A percentile compares a stretch with the other conserved stretches of the same genome.
Evolutionary conservation across 1,139 yeast species (phyloP).

Genomic region (Suhomyces chickasaworum): DNA sequence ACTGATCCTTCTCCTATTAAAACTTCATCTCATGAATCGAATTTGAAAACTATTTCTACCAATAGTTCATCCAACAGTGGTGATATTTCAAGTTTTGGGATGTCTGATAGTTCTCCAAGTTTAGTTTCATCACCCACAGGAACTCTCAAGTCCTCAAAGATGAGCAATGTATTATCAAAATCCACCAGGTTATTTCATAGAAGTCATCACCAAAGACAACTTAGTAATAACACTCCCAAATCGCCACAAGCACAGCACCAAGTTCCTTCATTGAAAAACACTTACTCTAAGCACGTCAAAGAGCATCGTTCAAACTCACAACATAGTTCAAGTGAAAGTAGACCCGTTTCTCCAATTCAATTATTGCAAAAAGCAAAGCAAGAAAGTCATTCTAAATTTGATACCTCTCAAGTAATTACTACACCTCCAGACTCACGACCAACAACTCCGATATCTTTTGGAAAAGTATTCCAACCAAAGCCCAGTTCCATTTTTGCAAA

Average conservation of each 20-base stretch:
- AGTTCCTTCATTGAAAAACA: conserved; percentile 23
- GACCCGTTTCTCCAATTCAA: conserved; percentile 30
- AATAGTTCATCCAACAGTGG: conserved; percentile 10
- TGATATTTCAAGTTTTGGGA: conserved; percentile 7
- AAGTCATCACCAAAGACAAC: conserved; percentile 20
- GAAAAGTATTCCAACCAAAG: background rate
- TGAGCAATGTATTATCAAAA: conserved; percentile 35
- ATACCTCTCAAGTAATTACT: background rate
- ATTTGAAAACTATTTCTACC: conserved; percentile 10
- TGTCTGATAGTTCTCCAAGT: conserved; percentile 1
- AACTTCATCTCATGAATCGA: background rate
- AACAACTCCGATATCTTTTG: conserved; percentile 7
- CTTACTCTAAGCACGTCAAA: conserved; percentile 39
- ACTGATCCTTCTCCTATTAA: conserved; percentile 1
- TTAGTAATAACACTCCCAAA: conserved; percentile 16
- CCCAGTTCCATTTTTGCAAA: background rate
- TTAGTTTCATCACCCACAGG: conserved; percentile 13
- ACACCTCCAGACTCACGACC: conserved; percentile 10
- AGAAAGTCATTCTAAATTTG: conserved; percentile 1
- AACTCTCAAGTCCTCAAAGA: conserved; percentile 20
- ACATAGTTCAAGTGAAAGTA: conserved; percentile 18
- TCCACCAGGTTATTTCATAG: conserved; percentile 37
- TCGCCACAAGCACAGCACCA: conserved; percentile 16
- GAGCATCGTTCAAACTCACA: conserved; percentile 36
- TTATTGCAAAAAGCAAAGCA: conserved; percentile 11